These are phyloP conservation scores for Globisporangium radiosum DNA, from an alignment of 352 stramenopile species.

Conservation along the genomic window DNA sequence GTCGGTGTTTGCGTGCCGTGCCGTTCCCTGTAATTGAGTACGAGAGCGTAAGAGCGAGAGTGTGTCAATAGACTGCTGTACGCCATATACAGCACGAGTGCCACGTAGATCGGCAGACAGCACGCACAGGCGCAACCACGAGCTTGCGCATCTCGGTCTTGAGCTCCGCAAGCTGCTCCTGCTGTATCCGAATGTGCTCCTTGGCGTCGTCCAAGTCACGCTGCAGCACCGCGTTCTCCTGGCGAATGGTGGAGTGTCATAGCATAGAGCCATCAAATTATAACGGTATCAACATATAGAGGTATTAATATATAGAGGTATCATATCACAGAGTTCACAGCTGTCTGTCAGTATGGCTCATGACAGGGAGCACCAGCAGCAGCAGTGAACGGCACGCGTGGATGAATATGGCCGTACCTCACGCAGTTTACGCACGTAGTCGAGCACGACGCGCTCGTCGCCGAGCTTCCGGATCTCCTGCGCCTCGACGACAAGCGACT, in stretches of 20 bases:
- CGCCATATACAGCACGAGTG: too few species aligned
- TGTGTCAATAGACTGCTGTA: too few species aligned
- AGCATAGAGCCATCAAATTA: too few species aligned
- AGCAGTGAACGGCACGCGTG: too few species aligned
- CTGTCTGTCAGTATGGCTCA: background rate
- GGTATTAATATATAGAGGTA: too few species aligned
- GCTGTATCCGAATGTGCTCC: conserved; percentile 70
- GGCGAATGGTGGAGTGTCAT: too few species aligned
- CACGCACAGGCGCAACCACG: background rate
- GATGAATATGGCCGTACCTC: conserved; percentile 23
- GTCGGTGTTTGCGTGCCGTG: background rate
- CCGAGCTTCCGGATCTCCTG: conserved; percentile 76
- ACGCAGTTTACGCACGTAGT: conserved; percentile 80
- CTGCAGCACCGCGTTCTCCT: conserved; percentile 62
- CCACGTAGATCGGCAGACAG: background rate
- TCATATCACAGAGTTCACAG: background rate
- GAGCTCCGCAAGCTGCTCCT: conserved; percentile 68
- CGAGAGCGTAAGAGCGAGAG: too few species aligned
- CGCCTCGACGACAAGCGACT: conserved; percentile 60
- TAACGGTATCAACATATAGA: too few species aligned
- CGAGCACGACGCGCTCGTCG: conserved; percentile 71
- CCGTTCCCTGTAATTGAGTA: too few species aligned
- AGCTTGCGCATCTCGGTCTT: conserved; percentile 65
- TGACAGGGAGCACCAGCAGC: background rate
- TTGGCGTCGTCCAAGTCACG: conserved; percentile 69